Evolutionary conservation across 2,329 filamentous ascomycete genomes (phyloP), one percentile per base, ranked within the genome.

Genomic region (Nemania bipapillata): DNA sequence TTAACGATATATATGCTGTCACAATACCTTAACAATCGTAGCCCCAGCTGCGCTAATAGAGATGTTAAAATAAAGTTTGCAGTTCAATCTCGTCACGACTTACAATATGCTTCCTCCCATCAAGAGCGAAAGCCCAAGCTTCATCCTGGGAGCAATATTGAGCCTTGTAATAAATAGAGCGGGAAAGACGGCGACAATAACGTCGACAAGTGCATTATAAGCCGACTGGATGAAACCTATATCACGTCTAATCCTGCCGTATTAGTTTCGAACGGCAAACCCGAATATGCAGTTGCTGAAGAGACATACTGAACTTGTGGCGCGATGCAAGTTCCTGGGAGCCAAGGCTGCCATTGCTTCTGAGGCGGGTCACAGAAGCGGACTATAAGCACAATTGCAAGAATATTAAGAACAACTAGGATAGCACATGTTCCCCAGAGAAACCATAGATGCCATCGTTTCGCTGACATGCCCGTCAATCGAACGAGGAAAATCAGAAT

Each of bases 51-150:
- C 62, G 50, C 66, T 68, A 22, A 24, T 52, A n/a, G 20, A 22
- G 3, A 37, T 30, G 9, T 68, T 49, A 68, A 57, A 49, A n/a
- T n/a, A n/a, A 15, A 32, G 15, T 53, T 52, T 57, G 30, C 1
- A n/a, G 20, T 26, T 2, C 24, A 30, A 17, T 63, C 15, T 5
- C 11, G 5, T 11, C 9, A 4, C n/a, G 28, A 65, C 66, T 12
- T 61, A 68, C 66, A 68, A 65, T 17, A 60, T 24, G n/a, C 61
- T 54, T 17, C 66, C 66, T 20, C 66, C 57, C 66, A 68, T 68
- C 32, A 68, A 49, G 1, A 60, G 37, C 5, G 55, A 68, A 15
- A 68, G 8, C 15, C 57, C 50, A 2, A 68, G 17, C 53, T 68
- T 68, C 57, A 54, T 68, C 12, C 32, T 65, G 15, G n/a, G 26